These are phyloP conservation scores for Pittosporum tobira DNA, from an alignment of 129 eudicot genomes.

Conservation along the genomic window DNA sequence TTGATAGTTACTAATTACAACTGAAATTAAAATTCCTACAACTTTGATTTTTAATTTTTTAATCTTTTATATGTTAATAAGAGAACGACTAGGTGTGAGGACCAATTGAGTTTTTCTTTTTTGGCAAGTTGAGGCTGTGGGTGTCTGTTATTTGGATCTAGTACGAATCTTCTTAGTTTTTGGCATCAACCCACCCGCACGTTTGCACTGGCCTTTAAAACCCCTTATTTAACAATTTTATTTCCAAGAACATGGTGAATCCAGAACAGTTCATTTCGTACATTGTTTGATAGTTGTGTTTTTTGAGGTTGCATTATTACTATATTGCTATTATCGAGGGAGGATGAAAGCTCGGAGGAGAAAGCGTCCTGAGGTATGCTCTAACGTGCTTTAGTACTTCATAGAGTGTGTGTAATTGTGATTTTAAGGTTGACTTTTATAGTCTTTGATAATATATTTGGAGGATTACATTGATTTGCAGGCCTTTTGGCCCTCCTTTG, in stretches of 20 bases:
- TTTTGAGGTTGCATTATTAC: conserved; percentile 10
- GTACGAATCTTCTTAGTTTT: conserved; percentile 25
- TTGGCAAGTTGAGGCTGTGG: conserved; percentile 45
- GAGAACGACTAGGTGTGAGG: conserved; percentile 30
- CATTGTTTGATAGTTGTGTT: conserved; percentile 4
- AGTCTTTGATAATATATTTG: not conserved
- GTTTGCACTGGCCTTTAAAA: conserved; percentile 2
- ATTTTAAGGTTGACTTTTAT: not conserved
- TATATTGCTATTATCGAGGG: not conserved
- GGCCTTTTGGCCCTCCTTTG: conserved; percentile 92
- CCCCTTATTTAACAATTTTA: not conserved
- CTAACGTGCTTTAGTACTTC: conserved; percentile 4
- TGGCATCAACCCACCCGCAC: conserved; percentile 10
- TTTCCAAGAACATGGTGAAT: conserved; percentile 11
- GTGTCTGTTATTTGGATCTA: conserved; percentile 29
- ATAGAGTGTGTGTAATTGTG: conserved; percentile 4
- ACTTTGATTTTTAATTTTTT: conserved; percentile 7
- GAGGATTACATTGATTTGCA: conserved; percentile 18
- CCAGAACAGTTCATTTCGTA: not conserved
- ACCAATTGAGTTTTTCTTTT: conserved; percentile 36
- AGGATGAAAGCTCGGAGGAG: conserved; percentile 71
- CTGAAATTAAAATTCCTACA: conserved; percentile 3
- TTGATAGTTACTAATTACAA: not conserved
- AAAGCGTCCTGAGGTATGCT: conserved; percentile 71
- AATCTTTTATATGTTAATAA: conserved; percentile 8